Evolutionary conservation across 1,139 yeast genomes (phyloP).

Genomic region (Geotrichum citri-aurantii): DNA sequence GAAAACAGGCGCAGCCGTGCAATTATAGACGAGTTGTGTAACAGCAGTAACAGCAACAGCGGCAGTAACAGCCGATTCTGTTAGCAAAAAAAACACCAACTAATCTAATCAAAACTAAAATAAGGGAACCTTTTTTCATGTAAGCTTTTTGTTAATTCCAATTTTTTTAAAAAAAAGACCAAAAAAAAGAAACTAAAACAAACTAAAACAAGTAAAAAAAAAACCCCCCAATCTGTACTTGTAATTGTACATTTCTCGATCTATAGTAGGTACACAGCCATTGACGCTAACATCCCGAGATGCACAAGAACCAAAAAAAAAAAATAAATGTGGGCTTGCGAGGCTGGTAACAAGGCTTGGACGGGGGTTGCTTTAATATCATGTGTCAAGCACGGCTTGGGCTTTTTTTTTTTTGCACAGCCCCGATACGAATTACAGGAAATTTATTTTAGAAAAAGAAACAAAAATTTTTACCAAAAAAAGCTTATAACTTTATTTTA

Average conservation of each 20-base stretch:
- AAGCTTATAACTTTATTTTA: no score
- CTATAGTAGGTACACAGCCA: no score
- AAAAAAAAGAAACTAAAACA: no score
- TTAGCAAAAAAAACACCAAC: not conserved
- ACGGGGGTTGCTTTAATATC: not conserved
- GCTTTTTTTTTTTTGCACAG: not conserved
- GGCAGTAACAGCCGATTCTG: not conserved
- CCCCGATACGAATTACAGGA: not conserved
- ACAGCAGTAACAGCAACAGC: not conserved
- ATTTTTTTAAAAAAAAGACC: no score
- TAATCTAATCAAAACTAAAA: not conserved
- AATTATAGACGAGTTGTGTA: not conserved
- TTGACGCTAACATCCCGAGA: not conserved
- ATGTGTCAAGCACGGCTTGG: not conserved
- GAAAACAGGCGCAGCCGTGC: not conserved
- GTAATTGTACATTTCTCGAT: no score
- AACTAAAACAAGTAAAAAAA: no score
- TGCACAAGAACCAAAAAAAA: not conserved
- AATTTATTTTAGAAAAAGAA: not conserved
- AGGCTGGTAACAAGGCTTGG: not conserved
- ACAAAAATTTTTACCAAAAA: not conserved
- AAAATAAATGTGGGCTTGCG: not conserved
- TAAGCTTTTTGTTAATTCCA: not conserved
- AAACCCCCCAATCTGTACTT: no score
- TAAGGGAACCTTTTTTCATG: not conserved